Conservation (phyloP, 169 alveolate species). For the Cryptosporidium viatorum region DNA sequence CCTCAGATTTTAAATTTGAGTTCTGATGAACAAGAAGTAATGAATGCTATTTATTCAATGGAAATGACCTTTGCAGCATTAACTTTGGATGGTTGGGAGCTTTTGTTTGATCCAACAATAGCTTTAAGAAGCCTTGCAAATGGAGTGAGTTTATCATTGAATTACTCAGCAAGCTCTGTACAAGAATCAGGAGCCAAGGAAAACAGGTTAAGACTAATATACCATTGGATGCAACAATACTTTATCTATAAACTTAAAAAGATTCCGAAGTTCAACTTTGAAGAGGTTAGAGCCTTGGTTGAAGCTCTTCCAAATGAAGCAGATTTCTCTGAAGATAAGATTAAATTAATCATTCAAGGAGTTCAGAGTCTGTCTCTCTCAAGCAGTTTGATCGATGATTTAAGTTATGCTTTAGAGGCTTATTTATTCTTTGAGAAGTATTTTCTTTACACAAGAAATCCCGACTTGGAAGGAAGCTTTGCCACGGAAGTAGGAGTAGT, state of each 20-base stretch:
- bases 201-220: constrained; percentile 13
- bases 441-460: constrained; percentile 18
- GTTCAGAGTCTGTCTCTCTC: background rate
- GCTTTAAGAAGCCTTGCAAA: background rate
- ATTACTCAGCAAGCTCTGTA: background rate
- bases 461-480: background rate
- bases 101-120: constrained; percentile 32
- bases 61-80: constrained; percentile 18
- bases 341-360: background rate
- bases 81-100: constrained; percentile 47
- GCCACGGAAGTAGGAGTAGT: background rate
- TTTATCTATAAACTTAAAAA: constrained; percentile 13
- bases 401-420: constrained; percentile 1
- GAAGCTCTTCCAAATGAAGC: background rate
- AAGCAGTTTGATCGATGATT: background rate
- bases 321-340: background rate
- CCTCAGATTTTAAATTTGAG: constrained; percentile 2
- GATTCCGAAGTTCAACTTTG: constrained; percentile 12
- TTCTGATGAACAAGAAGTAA: background rate
- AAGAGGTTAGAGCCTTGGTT: background rate
- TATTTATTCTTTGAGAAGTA: constrained; percentile 35
- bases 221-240: constrained; percentile 32
- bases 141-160: background rate
- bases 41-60: background rate
- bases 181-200: background rate